Base-by-base conservation (phyloP, 2,329 filamentous ascomycete genomes). In the Calonectria hawksworthii region DNA sequence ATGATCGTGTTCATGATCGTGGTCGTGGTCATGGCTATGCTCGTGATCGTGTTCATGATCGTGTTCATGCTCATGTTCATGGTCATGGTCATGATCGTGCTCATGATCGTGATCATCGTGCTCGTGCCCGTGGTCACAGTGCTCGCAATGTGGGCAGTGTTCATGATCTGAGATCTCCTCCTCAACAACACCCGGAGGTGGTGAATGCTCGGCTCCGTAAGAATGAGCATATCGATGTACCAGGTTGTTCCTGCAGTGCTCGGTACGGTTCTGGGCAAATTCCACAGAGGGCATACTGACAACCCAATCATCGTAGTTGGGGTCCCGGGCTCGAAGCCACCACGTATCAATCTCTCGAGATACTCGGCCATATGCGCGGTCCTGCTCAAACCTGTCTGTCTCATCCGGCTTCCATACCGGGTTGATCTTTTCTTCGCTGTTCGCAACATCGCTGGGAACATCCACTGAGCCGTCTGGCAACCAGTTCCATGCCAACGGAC, bases 331-430 rank as follows among this genome's bases (percentile, higher is more conserved):
- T 63, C 87, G 88, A 56, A 91, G 86, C 91, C 92, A 93, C 92
- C 92, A 93, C 3, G 87, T 88, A 80, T 93, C 92, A 66, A 93
- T 89, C 81, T 93, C 92, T 75, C 91, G 87, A 1, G 92, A 93
- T 0, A 93, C 91, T 47, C 90, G 88, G 1, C 90, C 90, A 76
- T 93, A 93, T 13, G 86, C 84, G 36, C 86, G 86, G 80, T 93
- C 91, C 79, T 92, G 90, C 79, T 91, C 88, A 73, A 89, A 91
- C 79, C 91, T 92, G 78, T 92, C 88, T 26, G 85, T 83, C 77
- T 90, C 86, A 47, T 92, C 87, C 7, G 87, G 85, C 63, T 88
- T 86, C 88, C 89, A 91, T 1, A 86, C 84, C 0, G 89, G 88
- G 51, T 86, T 86, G 56, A 88, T 84, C 79, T 88, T 86, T 26